A percentile compares a stretch with the other conserved stretches of the same genome.
phyloP scores from a whole-genome alignment of 2,329 filamentous ascomycete species.

The Cladosporium sp. region DNA sequence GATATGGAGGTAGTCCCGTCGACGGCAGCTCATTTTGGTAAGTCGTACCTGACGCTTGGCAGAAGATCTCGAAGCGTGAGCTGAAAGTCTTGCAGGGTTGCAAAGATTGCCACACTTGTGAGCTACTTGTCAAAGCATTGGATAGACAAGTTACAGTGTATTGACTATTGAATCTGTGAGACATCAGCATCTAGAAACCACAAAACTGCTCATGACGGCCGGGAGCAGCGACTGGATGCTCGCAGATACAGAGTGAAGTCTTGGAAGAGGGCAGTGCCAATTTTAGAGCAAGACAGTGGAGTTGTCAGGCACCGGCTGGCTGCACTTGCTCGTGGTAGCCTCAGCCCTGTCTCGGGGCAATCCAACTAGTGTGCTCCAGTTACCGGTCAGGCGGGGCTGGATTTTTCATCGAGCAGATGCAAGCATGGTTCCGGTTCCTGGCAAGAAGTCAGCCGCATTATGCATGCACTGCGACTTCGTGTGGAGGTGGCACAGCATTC shows the following conservation, averaged over 20 bases:
- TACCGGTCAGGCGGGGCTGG: neutral
- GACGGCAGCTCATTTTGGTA: neutral
- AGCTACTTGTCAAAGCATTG: neutral
- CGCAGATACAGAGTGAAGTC: neutral
- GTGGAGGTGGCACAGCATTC: neutral
- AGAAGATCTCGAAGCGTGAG: neutral
- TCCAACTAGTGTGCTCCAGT: neutral
- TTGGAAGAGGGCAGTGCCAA: neutral
- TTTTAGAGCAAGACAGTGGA: neutral
- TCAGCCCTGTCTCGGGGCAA: neutral
- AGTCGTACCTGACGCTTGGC: neutral
- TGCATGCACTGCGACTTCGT: neutral
- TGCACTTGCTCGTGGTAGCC: conserved; percentile 9
- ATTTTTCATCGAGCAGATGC: neutral
- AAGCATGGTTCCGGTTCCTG: conserved; percentile 2
- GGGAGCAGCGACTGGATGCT: neutral
- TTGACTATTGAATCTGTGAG: neutral
- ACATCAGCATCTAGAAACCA: neutral
- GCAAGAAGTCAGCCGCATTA: neutral
- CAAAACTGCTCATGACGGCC: neutral
- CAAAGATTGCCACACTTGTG: neutral
- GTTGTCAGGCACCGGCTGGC: neutral
- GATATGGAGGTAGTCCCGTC: neutral
- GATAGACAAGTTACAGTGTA: neutral
- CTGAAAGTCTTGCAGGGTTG: neutral